phyloP scores from a whole-genome alignment of 2,329 filamentous ascomycete species.

The Epichloe scottii region DNA sequence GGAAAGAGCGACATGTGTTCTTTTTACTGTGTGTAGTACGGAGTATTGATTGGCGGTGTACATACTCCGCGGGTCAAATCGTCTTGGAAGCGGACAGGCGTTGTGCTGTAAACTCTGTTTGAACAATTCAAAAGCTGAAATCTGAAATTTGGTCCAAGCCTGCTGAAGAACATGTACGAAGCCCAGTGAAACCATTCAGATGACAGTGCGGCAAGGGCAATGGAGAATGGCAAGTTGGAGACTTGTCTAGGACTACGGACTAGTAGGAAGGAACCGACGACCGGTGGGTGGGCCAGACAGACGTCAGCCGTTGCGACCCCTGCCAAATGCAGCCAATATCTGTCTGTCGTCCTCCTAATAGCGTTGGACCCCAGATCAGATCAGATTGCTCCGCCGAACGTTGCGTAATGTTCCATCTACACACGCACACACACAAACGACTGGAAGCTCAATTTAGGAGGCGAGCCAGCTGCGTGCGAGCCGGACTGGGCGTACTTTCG shows the following conservation, averaged over 20 bases:
- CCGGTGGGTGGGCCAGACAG: no score
- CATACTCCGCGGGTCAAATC: neutral
- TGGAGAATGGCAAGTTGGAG: no score
- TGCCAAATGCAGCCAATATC: neutral
- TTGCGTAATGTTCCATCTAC: no score
- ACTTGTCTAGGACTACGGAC: no score
- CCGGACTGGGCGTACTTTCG: neutral
- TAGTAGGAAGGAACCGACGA: no score
- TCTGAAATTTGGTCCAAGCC: neutral
- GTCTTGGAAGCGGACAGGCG: neutral
- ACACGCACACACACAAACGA: no score
- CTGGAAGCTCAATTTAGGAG: neutral
- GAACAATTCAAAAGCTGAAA: neutral
- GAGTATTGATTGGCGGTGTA: neutral
- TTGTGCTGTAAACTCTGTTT: neutral
- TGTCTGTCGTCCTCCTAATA: neutral
- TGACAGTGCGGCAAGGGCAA: no score
- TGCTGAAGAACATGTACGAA: no score
- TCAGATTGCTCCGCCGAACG: neutral
- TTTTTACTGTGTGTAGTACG: neutral
- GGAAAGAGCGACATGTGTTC: neutral
- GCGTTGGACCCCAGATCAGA: slow-evolving; percentile 1
- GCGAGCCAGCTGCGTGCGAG: neutral
- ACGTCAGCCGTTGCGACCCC: no score
- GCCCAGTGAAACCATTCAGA: no score